Percentiles rank a stretch among this genome's conserved stretches.
Evolutionary conservation across 2,329 filamentous ascomycete species (phyloP).

Genomic region (Sclerotinia subarctica): DNA sequence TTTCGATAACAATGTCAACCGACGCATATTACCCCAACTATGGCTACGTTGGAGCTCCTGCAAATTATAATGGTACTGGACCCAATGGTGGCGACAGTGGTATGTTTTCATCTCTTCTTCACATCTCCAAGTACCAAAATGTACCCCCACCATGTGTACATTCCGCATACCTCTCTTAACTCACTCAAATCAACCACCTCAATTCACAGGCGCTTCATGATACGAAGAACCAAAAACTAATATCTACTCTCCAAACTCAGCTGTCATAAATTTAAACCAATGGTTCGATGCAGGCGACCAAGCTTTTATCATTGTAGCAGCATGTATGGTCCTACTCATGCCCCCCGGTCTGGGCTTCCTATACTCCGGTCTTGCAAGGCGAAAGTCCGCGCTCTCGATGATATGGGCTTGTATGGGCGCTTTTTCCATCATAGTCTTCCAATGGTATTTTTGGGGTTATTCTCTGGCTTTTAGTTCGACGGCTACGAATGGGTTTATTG

Average conservation of each 20-base stretch:
- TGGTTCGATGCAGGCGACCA: constrained; percentile 91
- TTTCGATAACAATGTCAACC: not conserved
- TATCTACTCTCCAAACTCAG: constrained; percentile 46
- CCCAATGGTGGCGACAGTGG: constrained; percentile 39
- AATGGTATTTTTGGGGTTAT: constrained; percentile 99
- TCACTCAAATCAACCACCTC: not conserved
- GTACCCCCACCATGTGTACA: not conserved
- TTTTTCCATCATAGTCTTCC: constrained; percentile 85
- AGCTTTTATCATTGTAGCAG: constrained; percentile 85
- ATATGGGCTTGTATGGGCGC: constrained; percentile 98
- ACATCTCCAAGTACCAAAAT: not conserved
- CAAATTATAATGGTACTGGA: constrained; percentile 59
- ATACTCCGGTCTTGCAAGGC: constrained; percentile 93
- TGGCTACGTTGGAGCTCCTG: constrained; percentile 55
- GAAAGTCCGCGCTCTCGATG: constrained; percentile 95
- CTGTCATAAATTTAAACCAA: constrained; percentile 85
- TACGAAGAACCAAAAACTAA: constrained; percentile 8
- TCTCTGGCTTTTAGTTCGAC: constrained; percentile 85
- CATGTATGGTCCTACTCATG: constrained; percentile 96
- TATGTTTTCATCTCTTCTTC: constrained; percentile 27
- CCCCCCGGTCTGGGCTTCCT: constrained; percentile 94
- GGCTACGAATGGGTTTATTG: constrained; percentile 86
- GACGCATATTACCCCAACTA: constrained; percentile 42
- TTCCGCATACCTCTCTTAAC: constrained; percentile 6
- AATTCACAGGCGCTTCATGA: not conserved